Base-by-base conservation (phyloP, 345 rosid species). In the Eucalyptus tenuipes region DNA sequence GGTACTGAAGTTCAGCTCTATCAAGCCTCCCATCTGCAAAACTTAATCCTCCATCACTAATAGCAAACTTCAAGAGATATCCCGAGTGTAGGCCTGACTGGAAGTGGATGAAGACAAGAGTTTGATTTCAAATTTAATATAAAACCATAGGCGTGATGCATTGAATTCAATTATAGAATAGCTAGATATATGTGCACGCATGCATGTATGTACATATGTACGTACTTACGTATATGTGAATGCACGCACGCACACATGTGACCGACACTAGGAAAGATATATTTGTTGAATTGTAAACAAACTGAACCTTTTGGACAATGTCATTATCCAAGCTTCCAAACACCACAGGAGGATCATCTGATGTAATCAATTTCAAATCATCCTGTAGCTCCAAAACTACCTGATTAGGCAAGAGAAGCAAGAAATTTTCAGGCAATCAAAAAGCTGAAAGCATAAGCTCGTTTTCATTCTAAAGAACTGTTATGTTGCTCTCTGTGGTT, bases 331-430 rank as follows among this genome's bases (percentile, higher is more conserved):
- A 91, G 93, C 95, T 93, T 89, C 96, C 94, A 90, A 98, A 94
- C 49, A 89, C 88, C 85, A 95, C 96, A 40, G 96, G 94, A 90
- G 97, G 98, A 89, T 96, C 97, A 92, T 98, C 99, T 66, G 98
- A 97, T 57, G 99, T 95, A 82, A 92, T 92, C 88, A 98, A 87
- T 90, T 93, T 93, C n/a, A 98, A 95, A 90, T 95, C 97, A 64
- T 93, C 96, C 92, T 94, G 97, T 88, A 98, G 92, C 93, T 95
- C 98, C 95, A 98, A 93, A 85, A 97, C 99, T 66, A 96, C 94
- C 99, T 96, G 90, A 79, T 86, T 87, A 49, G 68, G 80, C 31
- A 64, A 64, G 68, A 64, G 45, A 50, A 59, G 14, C 20, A 52
- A 84, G 86, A 87, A 61, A 64, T 33, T 57, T 71, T 49, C 86